These are phyloP conservation scores for Areca catechu DNA, from an alignment of 176 grass and related monocot species.

Conservation along the genomic window DNA sequence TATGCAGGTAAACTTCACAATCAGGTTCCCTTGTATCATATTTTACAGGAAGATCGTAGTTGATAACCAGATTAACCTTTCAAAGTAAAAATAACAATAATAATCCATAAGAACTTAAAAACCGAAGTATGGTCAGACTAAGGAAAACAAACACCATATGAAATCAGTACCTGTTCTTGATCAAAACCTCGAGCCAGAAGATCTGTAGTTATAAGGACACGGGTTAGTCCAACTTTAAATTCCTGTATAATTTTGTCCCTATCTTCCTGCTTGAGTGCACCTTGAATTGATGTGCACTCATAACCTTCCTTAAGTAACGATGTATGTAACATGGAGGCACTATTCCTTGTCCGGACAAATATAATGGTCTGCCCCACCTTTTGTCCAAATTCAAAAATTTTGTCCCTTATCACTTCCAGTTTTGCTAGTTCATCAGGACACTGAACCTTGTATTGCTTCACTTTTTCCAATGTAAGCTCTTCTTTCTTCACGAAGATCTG, in stretches of 20 bases:
- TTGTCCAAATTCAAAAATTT: conserved; percentile 86
- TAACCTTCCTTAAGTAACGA: conserved; percentile 71
- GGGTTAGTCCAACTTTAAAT: conserved; percentile 86
- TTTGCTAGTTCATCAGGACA: conserved; percentile 69
- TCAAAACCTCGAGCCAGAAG: conserved; percentile 92
- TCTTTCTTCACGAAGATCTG: conserved; percentile 91
- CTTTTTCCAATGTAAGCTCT: conserved; percentile 84
- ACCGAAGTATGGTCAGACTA: not conserved
- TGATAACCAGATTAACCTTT: conserved; percentile 96
- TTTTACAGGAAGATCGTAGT: conserved; percentile 88
- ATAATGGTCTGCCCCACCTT: conserved; percentile 92
- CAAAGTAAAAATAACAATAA: conserved; percentile 1
- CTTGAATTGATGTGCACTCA: conserved; percentile 89
- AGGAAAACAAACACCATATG: conserved; percentile 12
- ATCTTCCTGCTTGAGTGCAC: conserved; percentile 66
- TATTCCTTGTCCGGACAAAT: conserved; percentile 62
- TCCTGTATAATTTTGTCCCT: conserved; percentile 84
- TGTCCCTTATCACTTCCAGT: conserved; percentile 82
- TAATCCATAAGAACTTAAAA: not conserved
- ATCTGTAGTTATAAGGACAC: conserved; percentile 89
- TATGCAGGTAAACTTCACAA: conserved; percentile 91
- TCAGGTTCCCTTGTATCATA: conserved; percentile 49
- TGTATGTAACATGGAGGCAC: conserved; percentile 65
- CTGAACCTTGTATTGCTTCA: conserved; percentile 86
- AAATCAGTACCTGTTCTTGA: conserved; percentile 73